Evolutionary conservation across 1,139 yeast genomes (phyloP), one percentile per base, ranked within the genome.

Genomic region (Geotrichum klebahnii): DNA sequence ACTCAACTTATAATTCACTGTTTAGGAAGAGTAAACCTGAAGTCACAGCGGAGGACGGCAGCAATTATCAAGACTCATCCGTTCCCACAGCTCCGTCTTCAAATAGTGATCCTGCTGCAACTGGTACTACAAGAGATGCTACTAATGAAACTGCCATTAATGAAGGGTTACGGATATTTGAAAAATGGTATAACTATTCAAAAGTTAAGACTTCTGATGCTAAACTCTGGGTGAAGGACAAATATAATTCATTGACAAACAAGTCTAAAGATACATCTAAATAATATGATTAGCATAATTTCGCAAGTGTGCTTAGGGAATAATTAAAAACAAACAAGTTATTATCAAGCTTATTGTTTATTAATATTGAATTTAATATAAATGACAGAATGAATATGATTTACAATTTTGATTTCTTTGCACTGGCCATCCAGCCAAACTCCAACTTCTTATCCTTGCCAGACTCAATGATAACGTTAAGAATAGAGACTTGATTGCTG

Each of bases 381-480:
- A n/a, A n/a, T n/a, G n/a, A n/a, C n/a, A n/a, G n/a, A n/a, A n/a
- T n/a, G n/a, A n/a, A n/a, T n/a, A n/a, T n/a, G n/a, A n/a, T 2
- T 34, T 46, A 52, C 39, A 52, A 12, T 42, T 52, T 52, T 16
- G 54, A 31, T 38, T 52, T 52, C 53, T 70, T 68, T n/a, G 73
- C 67, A 60, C 73, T 72, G 22, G 76, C 75, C 70, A 79, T 81
- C 86, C 86, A 81, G 1, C 82, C 84, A 64, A 81, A 81, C 39
- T 75, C 75, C 40, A 81, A 67, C 58, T 77, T 76, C 53, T 72
- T 73, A 55, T 74, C 74, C 36, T 72, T 72, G 1, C 81, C 82
- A 4, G 79, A 77, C 42, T 77, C 80, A 14, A 81, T 80, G 17
- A 80, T 69, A 5, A 81, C 77, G 57, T 81, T 81, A 43, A 81